Conservation (phyloP, 495 filamentous ascomycete species). For the Talaromyces ruber region DNA sequence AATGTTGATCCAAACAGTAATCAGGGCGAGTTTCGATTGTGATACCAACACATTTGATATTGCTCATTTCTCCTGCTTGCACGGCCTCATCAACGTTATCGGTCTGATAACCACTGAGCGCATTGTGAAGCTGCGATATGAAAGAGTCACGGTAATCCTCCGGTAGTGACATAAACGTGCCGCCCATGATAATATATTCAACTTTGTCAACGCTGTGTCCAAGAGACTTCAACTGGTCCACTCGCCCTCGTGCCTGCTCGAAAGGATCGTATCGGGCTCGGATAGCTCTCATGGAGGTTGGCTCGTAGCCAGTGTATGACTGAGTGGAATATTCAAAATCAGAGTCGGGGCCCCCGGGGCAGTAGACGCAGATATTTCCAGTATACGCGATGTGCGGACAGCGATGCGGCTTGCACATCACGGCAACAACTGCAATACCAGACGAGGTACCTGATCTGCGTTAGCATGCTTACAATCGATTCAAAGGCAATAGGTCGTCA, state of each 20-base stretch:
- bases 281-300: constrained; percentile 96
- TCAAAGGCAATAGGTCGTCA: constrained; percentile 11
- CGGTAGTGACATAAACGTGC: constrained; percentile 95
- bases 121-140: constrained; percentile 93
- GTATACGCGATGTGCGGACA: constrained; percentile 98
- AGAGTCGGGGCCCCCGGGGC: constrained; percentile 91
- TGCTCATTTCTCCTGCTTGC: constrained; percentile 81
- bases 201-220: constrained; percentile 98
- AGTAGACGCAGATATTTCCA: constrained; percentile 98
- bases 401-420: constrained; percentile 98
- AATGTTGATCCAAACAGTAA: constrained; percentile 87
- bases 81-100: constrained; percentile 94
- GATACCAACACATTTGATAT: constrained; percentile 94
- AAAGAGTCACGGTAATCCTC: constrained; percentile 85
- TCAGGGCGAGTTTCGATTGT: constrained; percentile 97
- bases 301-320: constrained; percentile 96
- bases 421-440: constrained; percentile 96
- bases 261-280: constrained; percentile 96
- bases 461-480: constrained; percentile 11
- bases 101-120: constrained; percentile 85
- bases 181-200: constrained; percentile 99
- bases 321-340: constrained; percentile 99
- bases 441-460: constrained; percentile 64
- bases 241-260: constrained; percentile 90
- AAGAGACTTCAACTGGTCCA: constrained; percentile 90